A percentile compares a stretch with the other conserved stretches of the same genome.
These are phyloP conservation scores for Cordyceps pruinosa DNA, from an alignment of 2,329 filamentous ascomycete genomes.

Conservation along the genomic window DNA sequence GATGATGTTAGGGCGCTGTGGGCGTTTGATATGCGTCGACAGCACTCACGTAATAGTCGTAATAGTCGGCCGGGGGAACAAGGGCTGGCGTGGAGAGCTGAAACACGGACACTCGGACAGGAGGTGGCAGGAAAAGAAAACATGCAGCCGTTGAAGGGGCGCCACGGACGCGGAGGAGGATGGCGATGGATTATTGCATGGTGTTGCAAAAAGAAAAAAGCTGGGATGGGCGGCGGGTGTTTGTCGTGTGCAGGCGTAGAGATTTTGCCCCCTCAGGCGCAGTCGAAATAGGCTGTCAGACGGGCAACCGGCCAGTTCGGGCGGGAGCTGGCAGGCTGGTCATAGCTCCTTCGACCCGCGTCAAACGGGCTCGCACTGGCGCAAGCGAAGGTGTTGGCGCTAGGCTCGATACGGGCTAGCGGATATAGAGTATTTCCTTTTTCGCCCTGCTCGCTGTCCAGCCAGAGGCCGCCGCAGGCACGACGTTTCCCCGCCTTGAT, in stretches of 20 bases:
- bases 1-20: neutral
- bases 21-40: conserved; percentile 4
- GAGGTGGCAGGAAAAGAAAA: conserved; percentile 2
- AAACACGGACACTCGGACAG: conserved; percentile 9
- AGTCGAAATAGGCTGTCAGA: conserved; percentile 4
- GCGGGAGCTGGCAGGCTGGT: conserved; percentile 8
- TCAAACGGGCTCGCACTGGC: conserved; percentile 3
- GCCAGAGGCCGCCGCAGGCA: neutral
- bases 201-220: conserved; percentile 5
- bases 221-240: neutral
- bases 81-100: conserved; percentile 1
- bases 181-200: neutral
- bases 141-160: conserved; percentile 7
- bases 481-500: neutral
- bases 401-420: neutral
- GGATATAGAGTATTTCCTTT: conserved; percentile 3
- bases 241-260: neutral
- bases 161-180: neutral
- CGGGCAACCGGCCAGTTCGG: neutral
- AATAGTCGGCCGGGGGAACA: neutral
- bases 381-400: neutral
- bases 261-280: neutral
- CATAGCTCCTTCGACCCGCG: conserved; percentile 8
- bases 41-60: neutral
- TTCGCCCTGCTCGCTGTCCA: conserved; percentile 1